Evolutionary conservation across 2,329 filamentous ascomycete species (phyloP), one percentile per base, ranked within the genome.

Genomic region (Trichoderma sp.): DNA sequence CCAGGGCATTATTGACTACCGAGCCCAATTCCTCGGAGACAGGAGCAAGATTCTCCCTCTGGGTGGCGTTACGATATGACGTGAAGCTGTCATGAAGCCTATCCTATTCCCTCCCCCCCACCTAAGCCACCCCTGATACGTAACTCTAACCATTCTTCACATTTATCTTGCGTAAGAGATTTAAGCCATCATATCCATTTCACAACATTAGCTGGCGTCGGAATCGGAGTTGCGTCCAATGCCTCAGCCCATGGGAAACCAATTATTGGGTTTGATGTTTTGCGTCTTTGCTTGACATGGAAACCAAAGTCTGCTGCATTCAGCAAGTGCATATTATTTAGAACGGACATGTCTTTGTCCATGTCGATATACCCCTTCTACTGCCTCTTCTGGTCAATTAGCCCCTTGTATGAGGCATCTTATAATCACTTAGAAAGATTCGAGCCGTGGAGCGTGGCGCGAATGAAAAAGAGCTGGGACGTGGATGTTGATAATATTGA

Each of bases 1-100:
- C 67, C 81, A 84, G 72, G 86, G 87, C 65, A 91, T 92, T 73
- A 83, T 90, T 75, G 84, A 88, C 71, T 90, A 89, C 77, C 87
- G 89, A 73, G 83, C 86, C 70, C 83, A 83, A 65, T 91, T 92
- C 73, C 81, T 89, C 32, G 85, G 84, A 72, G 89, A 92, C 78
- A 81, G 83, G 70, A 87, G 86, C 73, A 89, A 87, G 79, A 82
- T 91, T 58, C 80, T 92, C 54, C 82, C 83, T 64, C 80, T 90
- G 71, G 86, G 86, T 71, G 77, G 80, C 68, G 80, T 86, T 70
- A 74, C 76, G 67, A 72, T 80, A 37, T 81, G 70, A 78, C 34
- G 50, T 61, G 67, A 54, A 52, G 22, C 57, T 48, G 52, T 54
- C 50, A 57, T 58, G 19, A 52, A 39, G 27, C 29, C 35, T 29